Evolutionary conservation across 192 early-diverging fungal genomes (phyloP).

Genomic region (Coemansia reversa): DNA sequence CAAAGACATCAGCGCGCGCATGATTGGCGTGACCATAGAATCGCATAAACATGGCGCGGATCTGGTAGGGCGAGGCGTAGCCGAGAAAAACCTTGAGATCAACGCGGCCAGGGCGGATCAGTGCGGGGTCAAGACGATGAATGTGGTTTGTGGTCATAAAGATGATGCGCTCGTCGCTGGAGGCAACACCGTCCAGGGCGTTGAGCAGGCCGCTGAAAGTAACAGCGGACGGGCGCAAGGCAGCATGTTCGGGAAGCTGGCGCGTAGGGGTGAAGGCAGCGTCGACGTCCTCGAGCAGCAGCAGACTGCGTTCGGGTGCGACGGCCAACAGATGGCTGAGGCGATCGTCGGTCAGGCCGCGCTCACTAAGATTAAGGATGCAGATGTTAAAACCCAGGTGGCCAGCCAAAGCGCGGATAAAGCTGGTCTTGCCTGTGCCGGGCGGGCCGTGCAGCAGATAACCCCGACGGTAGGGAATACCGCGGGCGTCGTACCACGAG

Average conservation of each 20-base stretch:
- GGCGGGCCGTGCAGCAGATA: conserved; percentile 88
- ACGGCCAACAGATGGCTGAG: conserved; percentile 78
- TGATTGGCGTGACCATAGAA: conserved; percentile 66
- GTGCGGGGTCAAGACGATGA: conserved; percentile 71
- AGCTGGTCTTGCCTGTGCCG: conserved; percentile 89
- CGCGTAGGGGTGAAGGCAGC: conserved; percentile 75
- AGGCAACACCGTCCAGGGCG: conserved; percentile 84
- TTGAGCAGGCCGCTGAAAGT: conserved; percentile 87
- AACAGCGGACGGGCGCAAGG: conserved; percentile 78
- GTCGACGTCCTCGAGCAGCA: conserved; percentile 82
- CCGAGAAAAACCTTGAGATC: conserved; percentile 74
- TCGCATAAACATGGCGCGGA: conserved; percentile 71
- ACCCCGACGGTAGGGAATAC: conserved; percentile 88
- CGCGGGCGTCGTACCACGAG: conserved; percentile 79
- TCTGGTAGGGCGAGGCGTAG: conserved; percentile 69
- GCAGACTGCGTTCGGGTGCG: conserved; percentile 74
- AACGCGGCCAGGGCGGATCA: conserved; percentile 79
- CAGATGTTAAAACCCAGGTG: conserved; percentile 87
- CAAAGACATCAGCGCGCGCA: conserved; percentile 71
- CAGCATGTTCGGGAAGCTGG: conserved; percentile 58
- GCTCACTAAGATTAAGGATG: conserved; percentile 79
- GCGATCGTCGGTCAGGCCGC: conserved; percentile 81
- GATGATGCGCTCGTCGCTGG: conserved; percentile 83
- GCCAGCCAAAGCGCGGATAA: conserved; percentile 87
- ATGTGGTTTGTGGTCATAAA: conserved; percentile 92